phyloP scores from a whole-genome alignment of 768 basidiomycete genomes.

The Amanita rubescens region DNA sequence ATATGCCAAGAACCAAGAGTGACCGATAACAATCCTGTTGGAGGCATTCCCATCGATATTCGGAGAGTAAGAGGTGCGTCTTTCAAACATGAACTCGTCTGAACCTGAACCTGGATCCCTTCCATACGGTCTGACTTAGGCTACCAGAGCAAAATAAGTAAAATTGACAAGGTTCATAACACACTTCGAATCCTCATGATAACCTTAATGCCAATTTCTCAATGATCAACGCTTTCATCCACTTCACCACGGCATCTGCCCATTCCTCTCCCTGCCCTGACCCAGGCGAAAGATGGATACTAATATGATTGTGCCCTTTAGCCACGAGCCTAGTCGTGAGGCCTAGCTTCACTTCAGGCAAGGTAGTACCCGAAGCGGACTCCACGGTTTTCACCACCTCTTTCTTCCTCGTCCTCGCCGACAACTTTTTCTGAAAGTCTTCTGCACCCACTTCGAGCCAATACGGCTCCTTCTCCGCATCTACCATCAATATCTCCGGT shows the following conservation, averaged over 20 bases:
- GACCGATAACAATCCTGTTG: no score
- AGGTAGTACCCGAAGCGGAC: neutral
- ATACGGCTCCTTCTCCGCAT: slow-evolving; percentile 47
- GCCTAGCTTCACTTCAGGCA: neutral
- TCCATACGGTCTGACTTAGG: no score
- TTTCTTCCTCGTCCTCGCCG: slow-evolving; percentile 24
- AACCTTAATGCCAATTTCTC: neutral
- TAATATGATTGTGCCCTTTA: slow-evolving; percentile 58
- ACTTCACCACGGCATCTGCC: slow-evolving; percentile 40
- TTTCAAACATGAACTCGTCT: no score
- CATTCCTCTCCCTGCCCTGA: slow-evolving; percentile 58
- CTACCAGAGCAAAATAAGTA: neutral
- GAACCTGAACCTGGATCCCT: no score
- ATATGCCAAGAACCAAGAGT: no score
- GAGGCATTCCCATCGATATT: no score
- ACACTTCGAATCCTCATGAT: neutral
- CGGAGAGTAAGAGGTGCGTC: no score
- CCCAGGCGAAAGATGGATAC: slow-evolving; percentile 38
- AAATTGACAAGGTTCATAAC: neutral
- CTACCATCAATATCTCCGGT: slow-evolving; percentile 41
- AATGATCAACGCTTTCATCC: slow-evolving; percentile 21
- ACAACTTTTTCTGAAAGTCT: slow-evolving; percentile 32
- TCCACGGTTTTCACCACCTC: neutral
- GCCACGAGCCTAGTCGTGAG: slow-evolving; percentile 29
- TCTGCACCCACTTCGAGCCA: slow-evolving; percentile 29